These are phyloP conservation scores for Theileria orientalis DNA, from an alignment of 169 alveolate genomes.

Conservation along the genomic window DNA sequence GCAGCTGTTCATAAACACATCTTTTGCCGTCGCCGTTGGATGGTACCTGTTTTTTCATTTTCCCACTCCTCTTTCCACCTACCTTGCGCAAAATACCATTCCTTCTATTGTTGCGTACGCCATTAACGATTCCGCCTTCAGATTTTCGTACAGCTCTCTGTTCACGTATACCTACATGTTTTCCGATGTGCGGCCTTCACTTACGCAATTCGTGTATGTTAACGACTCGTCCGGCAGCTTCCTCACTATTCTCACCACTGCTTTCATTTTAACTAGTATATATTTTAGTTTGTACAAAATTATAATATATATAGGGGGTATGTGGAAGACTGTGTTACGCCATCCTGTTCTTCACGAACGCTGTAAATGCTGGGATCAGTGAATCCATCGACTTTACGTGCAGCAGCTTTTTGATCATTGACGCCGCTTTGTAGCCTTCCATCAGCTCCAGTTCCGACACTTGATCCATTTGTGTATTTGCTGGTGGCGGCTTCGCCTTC, in stretches of 20 bases:
- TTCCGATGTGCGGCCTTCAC: not conserved
- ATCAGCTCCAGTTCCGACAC: conserved; percentile 29
- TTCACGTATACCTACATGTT: conserved; percentile 55
- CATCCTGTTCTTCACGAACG: conserved; percentile 40
- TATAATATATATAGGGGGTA: not conserved
- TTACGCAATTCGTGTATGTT: conserved; percentile 64
- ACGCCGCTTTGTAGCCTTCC: conserved; percentile 58
- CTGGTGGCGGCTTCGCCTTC: not conserved
- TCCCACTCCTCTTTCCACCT: not conserved
- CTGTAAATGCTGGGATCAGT: conserved; percentile 57
- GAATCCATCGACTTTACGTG: conserved; percentile 62
- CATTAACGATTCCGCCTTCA: conserved; percentile 37
- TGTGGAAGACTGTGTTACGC: conserved; percentile 2
- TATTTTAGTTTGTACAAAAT: not conserved
- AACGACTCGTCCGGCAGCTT: conserved; percentile 66
- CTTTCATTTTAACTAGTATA: conserved; percentile 16
- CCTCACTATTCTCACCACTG: conserved; percentile 37
- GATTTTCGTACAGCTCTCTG: conserved; percentile 46
- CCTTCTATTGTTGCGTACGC: conserved; percentile 61
- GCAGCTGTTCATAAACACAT: conserved; percentile 60
- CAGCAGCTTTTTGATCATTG: conserved; percentile 24
- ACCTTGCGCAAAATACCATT: conserved; percentile 62
- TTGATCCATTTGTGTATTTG: not conserved
- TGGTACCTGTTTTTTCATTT: conserved; percentile 25
- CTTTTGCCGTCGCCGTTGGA: conserved; percentile 44